phyloP scores from a whole-genome alignment of 441 rosid species.

The Corymbia citriodora region DNA sequence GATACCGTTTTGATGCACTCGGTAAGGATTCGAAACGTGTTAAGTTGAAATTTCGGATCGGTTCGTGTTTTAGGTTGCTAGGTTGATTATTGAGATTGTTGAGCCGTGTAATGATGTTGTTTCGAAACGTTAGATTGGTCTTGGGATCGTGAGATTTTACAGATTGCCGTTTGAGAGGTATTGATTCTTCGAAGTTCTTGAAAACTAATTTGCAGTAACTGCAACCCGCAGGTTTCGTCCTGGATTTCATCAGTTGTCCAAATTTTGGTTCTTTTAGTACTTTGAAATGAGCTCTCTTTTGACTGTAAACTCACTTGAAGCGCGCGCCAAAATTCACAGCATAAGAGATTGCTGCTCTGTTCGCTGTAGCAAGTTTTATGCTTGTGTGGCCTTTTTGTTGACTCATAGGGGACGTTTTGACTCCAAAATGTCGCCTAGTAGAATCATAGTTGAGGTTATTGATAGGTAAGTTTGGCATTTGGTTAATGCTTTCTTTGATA shows the following conservation, averaged over 20 bases:
- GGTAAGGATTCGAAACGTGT: not conserved
- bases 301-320: not conserved
- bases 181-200: not conserved
- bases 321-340: accelerated
- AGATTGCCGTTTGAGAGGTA: not conserved
- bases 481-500: not conserved
- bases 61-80: not conserved
- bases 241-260: not conserved
- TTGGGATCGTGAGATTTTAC: not conserved
- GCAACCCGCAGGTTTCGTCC: not conserved
- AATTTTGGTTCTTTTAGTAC: not conserved
- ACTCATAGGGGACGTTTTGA: not conserved
- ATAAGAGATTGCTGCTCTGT: not conserved
- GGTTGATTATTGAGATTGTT: not conserved
- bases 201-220: not conserved
- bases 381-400: not conserved
- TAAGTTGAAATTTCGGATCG: not conserved
- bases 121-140: not conserved
- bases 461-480: not conserved
- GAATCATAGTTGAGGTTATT: not conserved
- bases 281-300: not conserved
- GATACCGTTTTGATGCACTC: accelerated
- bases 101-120: not conserved
- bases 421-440: no score
- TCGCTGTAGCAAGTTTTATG: not conserved